Evolutionary conservation across 768 basidiomycete species (phyloP).

Genomic region (Tricholoma furcatifolium): DNA sequence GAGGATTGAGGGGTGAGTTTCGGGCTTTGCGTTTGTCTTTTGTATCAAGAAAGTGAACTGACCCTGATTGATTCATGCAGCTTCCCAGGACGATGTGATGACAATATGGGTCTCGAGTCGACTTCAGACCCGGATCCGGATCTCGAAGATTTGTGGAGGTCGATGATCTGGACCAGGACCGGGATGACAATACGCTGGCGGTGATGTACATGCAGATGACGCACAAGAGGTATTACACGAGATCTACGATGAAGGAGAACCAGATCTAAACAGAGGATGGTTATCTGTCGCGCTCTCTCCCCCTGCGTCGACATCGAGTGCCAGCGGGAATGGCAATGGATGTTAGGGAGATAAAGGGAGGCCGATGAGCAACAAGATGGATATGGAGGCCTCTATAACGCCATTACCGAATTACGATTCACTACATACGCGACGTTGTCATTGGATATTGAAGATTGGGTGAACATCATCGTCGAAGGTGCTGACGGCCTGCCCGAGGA

Average conservation of each 20-base stretch:
- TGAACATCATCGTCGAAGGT: slow-evolving; percentile 20
- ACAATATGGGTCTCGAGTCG: slow-evolving; percentile 76
- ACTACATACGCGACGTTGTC: slow-evolving; percentile 23
- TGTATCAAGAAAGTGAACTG: too few species aligned
- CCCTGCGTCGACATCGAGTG: slow-evolving; percentile 40
- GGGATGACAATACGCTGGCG: slow-evolving; percentile 23
- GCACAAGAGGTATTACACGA: slow-evolving; percentile 21
- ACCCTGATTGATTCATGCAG: too few species aligned
- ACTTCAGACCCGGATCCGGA: slow-evolving; percentile 78
- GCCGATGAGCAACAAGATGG: slow-evolving; percentile 40
- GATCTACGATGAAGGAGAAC: slow-evolving; percentile 17
- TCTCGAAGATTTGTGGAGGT: slow-evolving; percentile 45
- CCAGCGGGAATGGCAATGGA: slow-evolving; percentile 20
- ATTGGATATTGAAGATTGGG: slow-evolving; percentile 61
- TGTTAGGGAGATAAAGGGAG: too few species aligned
- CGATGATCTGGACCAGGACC: slow-evolving; percentile 25
- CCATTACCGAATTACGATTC: slow-evolving; percentile 54
- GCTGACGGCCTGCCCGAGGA: slow-evolving; percentile 7
- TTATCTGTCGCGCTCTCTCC: slow-evolving; percentile 50
- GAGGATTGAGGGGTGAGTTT: slow-evolving; percentile 69
- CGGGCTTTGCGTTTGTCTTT: slow-evolving; percentile 7
- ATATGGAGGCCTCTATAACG: slow-evolving; percentile 72
- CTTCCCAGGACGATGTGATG: slow-evolving; percentile 76
- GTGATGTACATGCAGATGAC: slow-evolving; percentile 23
- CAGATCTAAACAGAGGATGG: slow-evolving; percentile 44